Evolutionary conservation across 1,284 basidiomycete genomes (phyloP).

Genomic region (Microbotryum silenes-acaulis): DNA sequence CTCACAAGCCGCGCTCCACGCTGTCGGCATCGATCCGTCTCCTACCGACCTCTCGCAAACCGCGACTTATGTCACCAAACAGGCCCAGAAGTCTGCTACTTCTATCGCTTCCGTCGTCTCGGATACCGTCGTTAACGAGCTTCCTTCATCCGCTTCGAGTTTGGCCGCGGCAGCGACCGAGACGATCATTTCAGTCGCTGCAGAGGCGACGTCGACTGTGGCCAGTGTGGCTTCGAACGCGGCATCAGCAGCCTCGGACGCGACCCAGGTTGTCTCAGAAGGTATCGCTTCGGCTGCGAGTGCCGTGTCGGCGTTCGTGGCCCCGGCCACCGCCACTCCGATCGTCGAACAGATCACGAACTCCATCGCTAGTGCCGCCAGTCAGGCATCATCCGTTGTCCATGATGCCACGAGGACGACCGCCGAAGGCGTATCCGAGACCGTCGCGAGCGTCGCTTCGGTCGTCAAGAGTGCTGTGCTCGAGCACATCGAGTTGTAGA

Average conservation of each 20-base stretch:
- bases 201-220: not conserved
- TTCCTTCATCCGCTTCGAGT: no score
- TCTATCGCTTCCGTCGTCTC: not conserved
- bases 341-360: not conserved
- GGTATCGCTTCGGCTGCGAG: not conserved
- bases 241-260: not conserved
- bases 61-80: slow-evolving; percentile 4
- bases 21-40: slow-evolving; percentile 8
- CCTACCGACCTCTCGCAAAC: slow-evolving; percentile 17
- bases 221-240: slow-evolving; percentile 1
- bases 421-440: slow-evolving; percentile 9
- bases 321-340: not conserved
- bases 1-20: slow-evolving; percentile 9
- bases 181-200: no score
- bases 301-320: slow-evolving; percentile 1
- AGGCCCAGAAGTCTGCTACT: not conserved
- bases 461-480: slow-evolving; percentile 1
- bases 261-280: not conserved
- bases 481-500: not conserved
- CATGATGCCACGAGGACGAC: slow-evolving; percentile 17
- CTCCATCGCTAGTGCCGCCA: not conserved
- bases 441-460: slow-evolving; percentile 1
- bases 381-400: slow-evolving; percentile 4
- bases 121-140: no score
- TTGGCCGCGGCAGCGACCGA: no score